Base-by-base conservation (phyloP, 2,329 filamentous ascomycete genomes). In the Xylaria hypoxylon region DNA sequence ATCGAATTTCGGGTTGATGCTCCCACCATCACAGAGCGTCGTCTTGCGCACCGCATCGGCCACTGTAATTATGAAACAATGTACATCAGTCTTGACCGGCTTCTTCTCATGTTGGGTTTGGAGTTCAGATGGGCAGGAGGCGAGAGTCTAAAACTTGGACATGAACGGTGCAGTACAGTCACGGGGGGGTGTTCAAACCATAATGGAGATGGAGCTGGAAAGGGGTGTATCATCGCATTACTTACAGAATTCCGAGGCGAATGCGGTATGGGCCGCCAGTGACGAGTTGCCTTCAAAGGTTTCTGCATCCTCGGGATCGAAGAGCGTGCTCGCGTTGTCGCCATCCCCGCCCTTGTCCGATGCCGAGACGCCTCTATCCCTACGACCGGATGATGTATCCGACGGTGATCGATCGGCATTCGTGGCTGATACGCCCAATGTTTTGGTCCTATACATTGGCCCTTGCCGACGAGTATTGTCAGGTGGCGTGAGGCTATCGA, bases 271-370 rank as follows among this genome's bases (percentile, higher is more conserved):
- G 1, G 82, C 82, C 6, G 81, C 77, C 26, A 84, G 68, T 1
- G 81, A 84, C 2, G 81, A 82, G 65, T 81, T 80, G 7, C 82
- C 82, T 51, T 84, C 82, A 8, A 83, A 77, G 6, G 73, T 68
- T 17, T 73, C 84, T n/a, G 83, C 82, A 64, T 83, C 79, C 70
- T 87, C 84, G 24, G 87, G 80, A 45, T 87, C 85, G 70, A 86
- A 86, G n/a, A 80, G 28, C 15, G 57, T 52, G 19, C 50, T 80
- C 2, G 86, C 83, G 62, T 65, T 84, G 79, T 71, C 66, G n/a
- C 55, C 68, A 40, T 68, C 63, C 0, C n/a, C 56, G 4, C 58
- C 60, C 24, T 61, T 64, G n/a, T 58, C 64, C 42, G 67, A 47
- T 13, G 57, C 52, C 5, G 55, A 51, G 31, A 83, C 81, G 15